A percentile compares a stretch with the other conserved stretches of the same genome.
phyloP scores from a whole-genome alignment of 225 moss, liverwort and hornwort species.

The Pseudoscleropodium purum region DNA sequence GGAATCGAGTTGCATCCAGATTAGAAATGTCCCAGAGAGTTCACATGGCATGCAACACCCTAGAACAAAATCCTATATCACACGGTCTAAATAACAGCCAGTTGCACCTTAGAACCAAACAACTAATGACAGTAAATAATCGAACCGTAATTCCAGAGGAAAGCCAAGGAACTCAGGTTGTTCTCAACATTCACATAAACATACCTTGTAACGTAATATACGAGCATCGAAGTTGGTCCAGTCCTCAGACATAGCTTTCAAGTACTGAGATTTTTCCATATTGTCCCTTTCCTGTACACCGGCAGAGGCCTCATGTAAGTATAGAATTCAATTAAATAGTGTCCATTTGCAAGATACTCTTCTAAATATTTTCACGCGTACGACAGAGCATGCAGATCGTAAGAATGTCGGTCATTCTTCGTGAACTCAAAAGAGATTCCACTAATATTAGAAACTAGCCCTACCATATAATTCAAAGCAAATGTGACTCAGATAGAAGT shows the following conservation, averaged over 20 bases:
- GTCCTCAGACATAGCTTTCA: constrained; percentile 90
- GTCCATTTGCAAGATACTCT: not conserved
- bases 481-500: not conserved
- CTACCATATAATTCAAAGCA: not conserved
- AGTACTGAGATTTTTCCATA: constrained; percentile 80
- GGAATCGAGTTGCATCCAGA: not conserved
- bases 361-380: not conserved
- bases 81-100: not conserved
- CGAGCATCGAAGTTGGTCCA: constrained; percentile 94
- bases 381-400: not conserved
- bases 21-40: not conserved
- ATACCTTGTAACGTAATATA: constrained; percentile 87
- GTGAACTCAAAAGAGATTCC: not conserved
- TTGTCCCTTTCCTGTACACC: constrained; percentile 80
- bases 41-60: not conserved
- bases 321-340: not conserved
- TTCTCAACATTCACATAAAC: not conserved
- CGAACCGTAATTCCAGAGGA: not conserved
- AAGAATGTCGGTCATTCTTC: not conserved
- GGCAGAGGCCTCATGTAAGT: not conserved
- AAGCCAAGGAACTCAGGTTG: not conserved
- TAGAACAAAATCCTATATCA: not conserved
- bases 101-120: not conserved
- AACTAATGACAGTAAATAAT: not conserved
- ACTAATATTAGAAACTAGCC: not conserved